Evolutionary conservation across 2,329 filamentous ascomycete genomes (phyloP).

Genomic region (Ceratocystis eucalypticola): DNA sequence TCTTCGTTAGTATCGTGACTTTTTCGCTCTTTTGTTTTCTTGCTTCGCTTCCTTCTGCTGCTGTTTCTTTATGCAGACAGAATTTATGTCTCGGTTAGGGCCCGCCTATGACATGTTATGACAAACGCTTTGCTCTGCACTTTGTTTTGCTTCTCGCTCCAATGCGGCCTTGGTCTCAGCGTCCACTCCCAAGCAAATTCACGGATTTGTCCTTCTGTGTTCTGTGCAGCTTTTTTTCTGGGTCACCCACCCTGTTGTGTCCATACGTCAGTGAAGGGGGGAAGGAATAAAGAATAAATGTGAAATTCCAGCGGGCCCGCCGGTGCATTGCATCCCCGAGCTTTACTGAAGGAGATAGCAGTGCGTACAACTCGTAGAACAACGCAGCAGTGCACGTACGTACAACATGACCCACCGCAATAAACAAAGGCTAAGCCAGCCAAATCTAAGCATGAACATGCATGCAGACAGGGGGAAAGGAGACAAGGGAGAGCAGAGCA

Average conservation of each 20-base stretch:
- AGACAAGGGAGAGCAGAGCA: neutral
- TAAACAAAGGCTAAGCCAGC: neutral
- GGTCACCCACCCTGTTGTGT: neutral
- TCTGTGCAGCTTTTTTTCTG: neutral
- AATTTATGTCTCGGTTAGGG: neutral
- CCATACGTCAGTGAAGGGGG: neutral
- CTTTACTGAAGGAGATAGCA: neutral
- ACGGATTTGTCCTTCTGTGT: neutral
- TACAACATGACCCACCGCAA: neutral
- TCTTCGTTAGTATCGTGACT: neutral
- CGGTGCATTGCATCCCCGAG: conserved; percentile 1
- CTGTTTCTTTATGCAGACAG: neutral
- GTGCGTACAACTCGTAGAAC: neutral
- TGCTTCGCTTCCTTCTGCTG: neutral
- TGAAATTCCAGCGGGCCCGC: neutral
- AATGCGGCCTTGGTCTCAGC: neutral
- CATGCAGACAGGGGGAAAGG: neutral
- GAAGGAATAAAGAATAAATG: neutral
- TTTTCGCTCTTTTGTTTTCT: neutral
- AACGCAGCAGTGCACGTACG: neutral
- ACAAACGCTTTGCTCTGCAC: too few relatives aligned
- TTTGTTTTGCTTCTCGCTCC: neutral
- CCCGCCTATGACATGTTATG: neutral
- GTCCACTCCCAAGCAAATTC: neutral
- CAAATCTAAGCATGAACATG: neutral